Conservation (phyloP, 805 yeast genomes). For the Debaryomyces tyrocola region DNA sequence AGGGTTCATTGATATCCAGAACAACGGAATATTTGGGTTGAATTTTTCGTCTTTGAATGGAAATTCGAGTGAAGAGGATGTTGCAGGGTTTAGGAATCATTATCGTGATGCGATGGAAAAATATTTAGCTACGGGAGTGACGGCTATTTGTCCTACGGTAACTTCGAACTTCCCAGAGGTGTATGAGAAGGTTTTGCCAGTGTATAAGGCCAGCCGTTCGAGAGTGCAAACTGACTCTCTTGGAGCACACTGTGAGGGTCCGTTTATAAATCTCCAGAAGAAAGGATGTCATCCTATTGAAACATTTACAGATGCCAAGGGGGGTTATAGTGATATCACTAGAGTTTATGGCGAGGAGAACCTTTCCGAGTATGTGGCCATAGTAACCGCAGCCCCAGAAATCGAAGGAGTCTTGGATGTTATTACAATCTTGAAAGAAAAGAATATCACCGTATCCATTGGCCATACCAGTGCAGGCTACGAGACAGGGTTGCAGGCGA, state of each 20-base stretch:
- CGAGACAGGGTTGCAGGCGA: conserved; percentile 41
- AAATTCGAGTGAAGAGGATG: conserved; percentile 28
- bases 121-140: conserved; percentile 52
- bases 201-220: conserved; percentile 35
- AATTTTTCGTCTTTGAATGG: conserved; percentile 45
- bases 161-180: conserved; percentile 52
- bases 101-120: conserved; percentile 47
- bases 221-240: conserved; percentile 41
- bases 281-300: conserved; percentile 53
- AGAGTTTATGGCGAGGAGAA: conserved; percentile 40
- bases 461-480: conserved; percentile 49
- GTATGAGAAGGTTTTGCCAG: conserved; percentile 47
- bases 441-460: conserved; percentile 41
- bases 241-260: conserved; percentile 65
- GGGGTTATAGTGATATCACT: conserved; percentile 26
- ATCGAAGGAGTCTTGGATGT: conserved; percentile 44
- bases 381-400: conserved; percentile 55
- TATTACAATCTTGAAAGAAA: conserved; percentile 35
- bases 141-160: conserved; percentile 57
- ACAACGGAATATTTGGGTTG: conserved; percentile 58
- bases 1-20: conserved; percentile 57
- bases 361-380: conserved; percentile 34
- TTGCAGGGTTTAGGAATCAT: conserved; percentile 29
- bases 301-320: conserved; percentile 40
- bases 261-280: conserved; percentile 49